Evolutionary conservation across 371 early-diverging fungal genomes (phyloP), one percentile per base, ranked within the genome.

Genomic region (Nematocida displodere): DNA sequence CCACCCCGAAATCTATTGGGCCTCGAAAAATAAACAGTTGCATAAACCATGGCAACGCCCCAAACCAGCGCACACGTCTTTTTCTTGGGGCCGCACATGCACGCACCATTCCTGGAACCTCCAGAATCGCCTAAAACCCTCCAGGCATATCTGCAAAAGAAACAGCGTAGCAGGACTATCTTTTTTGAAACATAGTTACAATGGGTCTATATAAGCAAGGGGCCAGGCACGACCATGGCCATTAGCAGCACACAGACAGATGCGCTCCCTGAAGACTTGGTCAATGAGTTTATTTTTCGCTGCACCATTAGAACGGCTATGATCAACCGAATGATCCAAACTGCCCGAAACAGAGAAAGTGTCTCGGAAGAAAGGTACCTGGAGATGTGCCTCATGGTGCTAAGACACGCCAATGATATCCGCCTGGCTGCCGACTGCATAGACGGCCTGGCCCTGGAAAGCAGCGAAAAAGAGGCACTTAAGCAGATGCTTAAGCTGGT

Each of bases 151-250:
- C 13, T 13, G 22, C 15, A 42, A 33, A 11, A 58, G 66, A 66
- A 66, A 66, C 67, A 66, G 39, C 26, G 65, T 64, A 66, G n/a
- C 64, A 66, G 0, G 33, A 56, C 55, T 29, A 7, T 56, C 5
- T 59, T 63, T 20, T 44, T 11, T 68, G 68, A 68, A 68, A 68
- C 68, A 64, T 4, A 28, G 68, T 68, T 44, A 50, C 68, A 68
- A 13, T 66, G 31, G n/a, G 39, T 44, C 31, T 49, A 68, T 68
- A 68, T 47, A 2, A 66, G 44, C 7, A 20, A n/a, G 13, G n/a
- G 29, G 5, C 39, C 29, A 11, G 7, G 15, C 29, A 33, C 13
- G 31, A 20, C 17, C 22, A 61, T 61, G 62, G 7, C 66, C 24
- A 55, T 29, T 5, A 34, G 55, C 28, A 7, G 17, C 28, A 33